A percentile compares a stretch with the other conserved stretches of the same genome.
Conservation (phyloP, 2,329 filamentous ascomycete species). For the Penicillium sp. region DNA sequence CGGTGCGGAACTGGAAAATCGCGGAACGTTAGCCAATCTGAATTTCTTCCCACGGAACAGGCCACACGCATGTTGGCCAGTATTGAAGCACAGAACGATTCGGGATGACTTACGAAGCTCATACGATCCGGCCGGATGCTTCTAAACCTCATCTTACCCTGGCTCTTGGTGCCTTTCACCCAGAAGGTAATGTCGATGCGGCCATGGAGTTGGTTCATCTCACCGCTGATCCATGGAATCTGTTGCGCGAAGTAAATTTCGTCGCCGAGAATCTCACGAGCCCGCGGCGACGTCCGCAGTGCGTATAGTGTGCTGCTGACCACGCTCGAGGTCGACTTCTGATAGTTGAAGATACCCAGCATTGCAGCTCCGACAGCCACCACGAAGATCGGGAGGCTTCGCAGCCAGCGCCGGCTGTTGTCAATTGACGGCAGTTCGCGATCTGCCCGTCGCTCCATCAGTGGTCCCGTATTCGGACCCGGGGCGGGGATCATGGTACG, state of each 20-base stretch:
- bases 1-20: constrained; percentile 69
- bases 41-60: neutral
- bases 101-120: constrained; percentile 51
- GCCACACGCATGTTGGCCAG: neutral
- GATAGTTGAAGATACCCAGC: constrained; percentile 97
- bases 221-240: constrained; percentile 79
- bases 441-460: constrained; percentile 54
- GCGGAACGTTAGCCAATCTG: neutral
- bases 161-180: constrained; percentile 73
- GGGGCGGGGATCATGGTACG: constrained; percentile 53
- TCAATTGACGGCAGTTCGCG: constrained; percentile 51
- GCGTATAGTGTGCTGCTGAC: constrained; percentile 90
- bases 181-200: constrained; percentile 82
- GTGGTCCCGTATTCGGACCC: constrained; percentile 49
- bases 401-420: constrained; percentile 60
- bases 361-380: constrained; percentile 67
- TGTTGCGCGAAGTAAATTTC: constrained; percentile 77
- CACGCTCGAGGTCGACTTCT: constrained; percentile 83
- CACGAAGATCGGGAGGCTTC: constrained; percentile 78
- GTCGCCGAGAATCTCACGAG: constrained; percentile 77
- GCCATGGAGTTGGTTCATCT: constrained; percentile 92
- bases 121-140: constrained; percentile 68
- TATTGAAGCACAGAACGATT: neutral
- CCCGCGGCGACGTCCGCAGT: constrained; percentile 73
- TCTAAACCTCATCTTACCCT: constrained; percentile 75